Evolutionary conservation across 306 rosid species (phyloP), one percentile per base, ranked within the genome.

Genomic region (Albizia julibrissin): DNA sequence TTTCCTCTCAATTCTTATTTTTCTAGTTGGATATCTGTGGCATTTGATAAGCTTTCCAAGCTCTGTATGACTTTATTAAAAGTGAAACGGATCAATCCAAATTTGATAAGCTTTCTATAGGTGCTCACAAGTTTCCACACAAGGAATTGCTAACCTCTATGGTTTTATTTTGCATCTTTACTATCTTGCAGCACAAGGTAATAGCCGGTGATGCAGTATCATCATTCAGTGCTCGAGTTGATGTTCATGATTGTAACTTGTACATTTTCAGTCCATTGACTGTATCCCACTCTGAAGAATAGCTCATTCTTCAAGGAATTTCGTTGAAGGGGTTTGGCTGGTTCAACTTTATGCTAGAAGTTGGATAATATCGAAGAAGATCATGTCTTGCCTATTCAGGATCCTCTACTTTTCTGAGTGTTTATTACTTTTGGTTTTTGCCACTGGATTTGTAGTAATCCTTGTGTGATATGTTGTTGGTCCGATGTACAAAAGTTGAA

Each of bases 171-270:
- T 8, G 75, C 52, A 40, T 47, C 61, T 52, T 5, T 54, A 49
- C 79, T 81, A 64, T 39, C 59, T 77, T 85, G 90, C 94, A 93
- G 99, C 99, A 93, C 88, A 80, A 91, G 86, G 83, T 80, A 65
- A 33, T 91, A 42, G 34, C 70, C 5, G 82, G 3, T 52, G 87
- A 67, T 77, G 97, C 88, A 8, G 91, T 89, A 71, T 88, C 93
- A 43, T 88, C 93, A n/a, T 93, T 91, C 70, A 78, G 91, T 80
- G 89, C 92, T 58, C 72, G 2, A 69, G 97, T 95, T 59, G 89
- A 89, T 26, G 78, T 91, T 78, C 99, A 95, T 8, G 92, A 85
- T 77, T 83, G 86, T 84, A 74, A 83, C 4, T 43, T 93, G 78
- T 93, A 89, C 79, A 80, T 88, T 67, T 86, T 95, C 74, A 90